Conservation (phyloP, 176 grass and related monocot genomes). For the Typha latifolia region DNA sequence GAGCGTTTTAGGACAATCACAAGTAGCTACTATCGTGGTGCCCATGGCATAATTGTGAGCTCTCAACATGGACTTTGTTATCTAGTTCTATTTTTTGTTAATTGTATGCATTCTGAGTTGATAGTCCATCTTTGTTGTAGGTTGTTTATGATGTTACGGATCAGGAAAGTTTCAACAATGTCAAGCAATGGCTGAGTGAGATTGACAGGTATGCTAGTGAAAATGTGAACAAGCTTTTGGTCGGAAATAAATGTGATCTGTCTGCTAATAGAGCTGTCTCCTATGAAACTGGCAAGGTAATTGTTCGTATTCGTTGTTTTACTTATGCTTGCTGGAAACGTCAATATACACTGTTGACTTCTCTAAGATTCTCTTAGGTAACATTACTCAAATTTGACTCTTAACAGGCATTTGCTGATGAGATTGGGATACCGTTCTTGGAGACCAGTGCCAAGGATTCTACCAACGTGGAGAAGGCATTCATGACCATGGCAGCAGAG, state of each 20-base stretch:
- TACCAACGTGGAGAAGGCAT: constrained; percentile 15
- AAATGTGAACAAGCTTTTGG: constrained; percentile 23
- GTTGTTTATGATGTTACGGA: constrained; percentile 22
- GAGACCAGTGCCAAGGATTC: constrained; percentile 14
- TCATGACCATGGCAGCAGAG: constrained; percentile 15
- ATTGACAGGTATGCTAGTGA: constrained; percentile 20
- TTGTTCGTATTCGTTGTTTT: not conserved
- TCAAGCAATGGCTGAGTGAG: constrained; percentile 21
- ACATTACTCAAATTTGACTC: no score
- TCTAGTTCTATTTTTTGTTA: no score
- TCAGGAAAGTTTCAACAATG: constrained; percentile 18
- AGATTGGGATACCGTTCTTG: constrained; percentile 19
- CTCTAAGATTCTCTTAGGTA: no score
- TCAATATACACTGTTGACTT: not conserved
- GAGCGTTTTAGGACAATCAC: constrained; percentile 92
- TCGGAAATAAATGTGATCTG: constrained; percentile 20
- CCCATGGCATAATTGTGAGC: constrained; percentile 79
- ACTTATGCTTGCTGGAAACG: no score
- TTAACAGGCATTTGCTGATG: constrained; percentile 21
- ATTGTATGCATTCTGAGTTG: not conserved
- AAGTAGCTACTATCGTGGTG: constrained; percentile 85
- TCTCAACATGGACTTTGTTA: no score
- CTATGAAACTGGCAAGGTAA: constrained; percentile 17
- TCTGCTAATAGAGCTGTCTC: constrained; percentile 12
- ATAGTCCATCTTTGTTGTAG: not conserved